Evolutionary conservation across 2,329 filamentous ascomycete genomes (phyloP).

Genomic region (Penicillium sp.): DNA sequence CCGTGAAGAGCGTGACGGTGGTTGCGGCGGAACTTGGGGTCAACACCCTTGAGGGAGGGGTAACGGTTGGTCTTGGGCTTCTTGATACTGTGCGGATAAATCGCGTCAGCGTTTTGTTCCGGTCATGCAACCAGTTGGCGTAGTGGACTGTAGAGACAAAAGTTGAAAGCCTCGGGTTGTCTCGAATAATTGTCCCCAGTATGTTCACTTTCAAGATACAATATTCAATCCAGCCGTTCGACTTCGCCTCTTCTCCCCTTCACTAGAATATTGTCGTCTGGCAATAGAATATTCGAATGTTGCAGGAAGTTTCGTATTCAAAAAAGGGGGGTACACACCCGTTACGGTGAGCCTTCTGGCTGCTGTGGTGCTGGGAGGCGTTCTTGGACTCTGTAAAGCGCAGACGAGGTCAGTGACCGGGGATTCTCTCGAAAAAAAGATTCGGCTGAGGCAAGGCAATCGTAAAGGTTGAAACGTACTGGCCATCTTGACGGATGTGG

Average conservation of each 20-base stretch:
- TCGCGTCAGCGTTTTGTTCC: conserved; percentile 21
- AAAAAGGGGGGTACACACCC: conserved; percentile 61
- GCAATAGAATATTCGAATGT: neutral
- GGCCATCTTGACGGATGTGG: conserved; percentile 45
- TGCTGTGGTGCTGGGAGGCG: conserved; percentile 98
- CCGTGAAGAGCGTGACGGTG: conserved; percentile 99
- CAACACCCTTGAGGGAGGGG: conserved; percentile 96
- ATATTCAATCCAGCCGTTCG: conserved; percentile 8
- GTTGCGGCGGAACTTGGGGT: conserved; percentile 99
- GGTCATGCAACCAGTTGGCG: neutral
- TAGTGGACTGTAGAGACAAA: neutral
- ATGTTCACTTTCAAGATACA: conserved; percentile 1
- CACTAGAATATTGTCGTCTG: neutral
- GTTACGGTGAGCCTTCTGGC: conserved; percentile 98
- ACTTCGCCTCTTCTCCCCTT: neutral
- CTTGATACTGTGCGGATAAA: conserved; percentile 73
- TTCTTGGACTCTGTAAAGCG: conserved; percentile 86
- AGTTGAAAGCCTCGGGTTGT: neutral
- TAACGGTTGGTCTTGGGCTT: conserved; percentile 99
- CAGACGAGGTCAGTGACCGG: conserved; percentile 27
- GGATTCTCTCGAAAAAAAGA: conserved; percentile 1
- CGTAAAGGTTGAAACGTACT: conserved; percentile 33
- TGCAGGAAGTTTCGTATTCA: conserved; percentile 4
- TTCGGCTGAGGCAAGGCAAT: conserved; percentile 1
- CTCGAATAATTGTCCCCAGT: conserved; percentile 1